phyloP scores from a whole-genome alignment of 306 rosid species.

The Begonia masoniana region DNA sequence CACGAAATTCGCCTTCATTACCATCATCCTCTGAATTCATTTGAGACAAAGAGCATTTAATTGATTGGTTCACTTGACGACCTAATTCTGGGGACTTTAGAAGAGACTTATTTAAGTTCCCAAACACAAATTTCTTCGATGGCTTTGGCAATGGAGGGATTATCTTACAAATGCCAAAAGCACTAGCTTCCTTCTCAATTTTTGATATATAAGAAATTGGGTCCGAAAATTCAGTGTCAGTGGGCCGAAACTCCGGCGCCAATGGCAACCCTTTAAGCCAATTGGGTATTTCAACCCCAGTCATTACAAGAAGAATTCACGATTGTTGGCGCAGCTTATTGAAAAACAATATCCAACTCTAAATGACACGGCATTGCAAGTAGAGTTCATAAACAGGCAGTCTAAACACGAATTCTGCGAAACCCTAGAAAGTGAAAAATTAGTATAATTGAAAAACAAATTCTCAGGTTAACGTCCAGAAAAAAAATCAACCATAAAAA shows the following conservation, averaged over 20 bases:
- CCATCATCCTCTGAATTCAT: constrained; percentile 25
- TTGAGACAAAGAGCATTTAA: constrained; percentile 21
- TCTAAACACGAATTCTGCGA: background rate
- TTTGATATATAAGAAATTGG: constrained; percentile 95
- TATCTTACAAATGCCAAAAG: constrained; percentile 87
- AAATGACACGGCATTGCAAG: background rate
- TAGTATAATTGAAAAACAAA: too few relatives aligned
- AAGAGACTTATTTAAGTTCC: constrained; percentile 75
- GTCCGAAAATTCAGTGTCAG: constrained; percentile 91
- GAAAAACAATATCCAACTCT: background rate
- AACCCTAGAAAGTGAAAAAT: background rate
- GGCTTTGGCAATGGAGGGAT: constrained; percentile 94
- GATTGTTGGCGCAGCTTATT: constrained; percentile 10
- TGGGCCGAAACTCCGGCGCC: constrained; percentile 94
- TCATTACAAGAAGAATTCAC: constrained; percentile 46
- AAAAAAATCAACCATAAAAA: too few relatives aligned
- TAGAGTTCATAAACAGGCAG: background rate
- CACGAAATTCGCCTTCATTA: constrained; percentile 42
- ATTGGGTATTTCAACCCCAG: constrained; percentile 66
- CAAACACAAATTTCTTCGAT: constrained; percentile 61
- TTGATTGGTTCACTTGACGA: constrained; percentile 19
- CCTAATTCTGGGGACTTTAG: constrained; percentile 55
- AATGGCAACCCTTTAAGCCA: constrained; percentile 82
- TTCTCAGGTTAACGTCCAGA: too few relatives aligned
- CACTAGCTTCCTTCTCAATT: constrained; percentile 88